A percentile compares a stretch with the other conserved stretches of the same genome.
These are phyloP conservation scores for Quercus aquifolioides DNA, from an alignment of 306 rosid genomes.

Conservation along the genomic window DNA sequence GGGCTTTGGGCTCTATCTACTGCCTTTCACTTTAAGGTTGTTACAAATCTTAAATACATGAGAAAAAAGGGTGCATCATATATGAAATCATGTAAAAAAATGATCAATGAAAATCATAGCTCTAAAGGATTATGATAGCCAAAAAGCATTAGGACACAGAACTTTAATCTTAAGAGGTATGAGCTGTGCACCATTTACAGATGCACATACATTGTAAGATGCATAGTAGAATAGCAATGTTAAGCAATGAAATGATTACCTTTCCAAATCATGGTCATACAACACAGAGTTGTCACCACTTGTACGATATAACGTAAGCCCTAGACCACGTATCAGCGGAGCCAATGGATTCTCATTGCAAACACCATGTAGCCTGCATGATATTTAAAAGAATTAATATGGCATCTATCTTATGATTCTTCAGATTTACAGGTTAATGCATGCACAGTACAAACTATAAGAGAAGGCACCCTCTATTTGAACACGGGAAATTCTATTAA, in stretches of 20 bases:
- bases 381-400: conserved; percentile 12
- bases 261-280: conserved; percentile 92
- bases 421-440: not conserved
- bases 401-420: not conserved
- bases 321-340: conserved; percentile 72
- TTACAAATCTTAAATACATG: not conserved
- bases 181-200: not conserved
- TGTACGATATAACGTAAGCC: conserved; percentile 73
- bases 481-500: not conserved
- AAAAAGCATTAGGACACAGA: not conserved
- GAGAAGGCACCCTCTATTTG: not conserved
- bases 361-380: conserved; percentile 81
- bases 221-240: not conserved
- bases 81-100: not conserved
- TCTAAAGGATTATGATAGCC: not conserved
- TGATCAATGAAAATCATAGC: too few relatives aligned
- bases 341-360: conserved; percentile 91
- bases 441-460: not conserved
- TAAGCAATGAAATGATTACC: conserved; percentile 38
- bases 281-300: conserved; percentile 85
- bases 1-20: too few relatives aligned
- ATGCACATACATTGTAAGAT: not conserved
- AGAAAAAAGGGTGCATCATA: not conserved
- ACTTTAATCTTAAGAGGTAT: not conserved
- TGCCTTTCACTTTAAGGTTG: too few relatives aligned